phyloP scores from a whole-genome alignment of 2,329 filamentous ascomycete genomes.

The Hypoxylon sp. region DNA sequence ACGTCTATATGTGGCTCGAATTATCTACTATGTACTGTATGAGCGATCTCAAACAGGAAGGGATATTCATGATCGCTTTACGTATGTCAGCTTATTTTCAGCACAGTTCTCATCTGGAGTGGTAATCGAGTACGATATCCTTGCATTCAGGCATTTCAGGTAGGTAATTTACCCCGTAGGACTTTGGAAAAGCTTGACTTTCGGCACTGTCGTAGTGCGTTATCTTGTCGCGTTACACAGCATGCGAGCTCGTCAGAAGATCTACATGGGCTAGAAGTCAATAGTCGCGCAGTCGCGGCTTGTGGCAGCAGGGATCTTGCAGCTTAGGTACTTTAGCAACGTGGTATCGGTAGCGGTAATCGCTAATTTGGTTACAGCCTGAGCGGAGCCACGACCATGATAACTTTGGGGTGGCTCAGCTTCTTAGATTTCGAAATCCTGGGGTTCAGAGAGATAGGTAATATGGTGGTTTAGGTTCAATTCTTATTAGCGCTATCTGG shows the following conservation, averaged over 20 bases:
- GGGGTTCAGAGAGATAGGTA: too few species aligned
- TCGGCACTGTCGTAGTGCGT: background rate
- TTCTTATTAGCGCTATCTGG: too few species aligned
- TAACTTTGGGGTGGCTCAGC: slow-evolving; percentile 1
- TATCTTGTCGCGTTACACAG: slow-evolving; percentile 9
- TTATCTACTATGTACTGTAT: background rate
- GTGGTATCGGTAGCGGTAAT: background rate
- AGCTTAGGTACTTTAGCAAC: background rate
- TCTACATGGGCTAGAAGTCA: slow-evolving; percentile 15
- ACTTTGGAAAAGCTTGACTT: background rate
- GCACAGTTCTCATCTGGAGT: background rate
- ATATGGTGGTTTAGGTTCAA: too few species aligned
- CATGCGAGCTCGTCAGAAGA: slow-evolving; percentile 3
- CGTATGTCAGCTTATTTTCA: background rate
- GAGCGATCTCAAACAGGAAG: background rate
- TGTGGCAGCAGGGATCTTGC: slow-evolving; percentile 2
- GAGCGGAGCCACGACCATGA: background rate
- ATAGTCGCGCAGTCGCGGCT: slow-evolving; percentile 8
- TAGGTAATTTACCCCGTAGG: slow-evolving; percentile 12
- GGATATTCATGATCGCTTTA: background rate
- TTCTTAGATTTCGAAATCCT: background rate
- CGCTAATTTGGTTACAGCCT: background rate
- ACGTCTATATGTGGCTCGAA: slow-evolving; percentile 3
- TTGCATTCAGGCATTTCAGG: too few species aligned
- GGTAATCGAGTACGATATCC: background rate